A percentile compares a stretch with the other conserved stretches of the same genome.
Conservation (phyloP, 495 filamentous ascomycete genomes). For the Aspergillus affinis region DNA sequence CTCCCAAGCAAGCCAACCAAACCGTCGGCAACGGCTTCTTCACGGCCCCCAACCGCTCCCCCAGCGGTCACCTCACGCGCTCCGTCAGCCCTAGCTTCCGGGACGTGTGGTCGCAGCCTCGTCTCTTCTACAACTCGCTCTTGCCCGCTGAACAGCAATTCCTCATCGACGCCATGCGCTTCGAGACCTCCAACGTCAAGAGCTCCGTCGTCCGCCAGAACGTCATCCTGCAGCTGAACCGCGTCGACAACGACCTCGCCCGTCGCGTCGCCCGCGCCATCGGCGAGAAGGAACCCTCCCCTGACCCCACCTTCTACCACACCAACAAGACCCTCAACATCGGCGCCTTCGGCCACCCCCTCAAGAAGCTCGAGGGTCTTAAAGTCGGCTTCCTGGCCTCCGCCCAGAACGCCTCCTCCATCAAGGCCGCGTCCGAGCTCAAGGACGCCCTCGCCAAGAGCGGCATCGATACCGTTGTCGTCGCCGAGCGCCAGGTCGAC, state of each 20-base stretch:
- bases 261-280: constrained; percentile 63
- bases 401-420: constrained; percentile 31
- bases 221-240: constrained; percentile 69
- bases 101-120: constrained; percentile 75
- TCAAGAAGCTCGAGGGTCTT: constrained; percentile 61
- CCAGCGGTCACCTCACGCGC: constrained; percentile 57
- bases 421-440: constrained; percentile 51
- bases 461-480: constrained; percentile 57
- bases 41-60: constrained; percentile 58
- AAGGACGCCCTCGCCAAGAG: constrained; percentile 41
- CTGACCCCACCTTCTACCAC: constrained; percentile 68
- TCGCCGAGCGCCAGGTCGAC: constrained; percentile 57
- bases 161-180: constrained; percentile 74
- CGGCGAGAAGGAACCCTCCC: constrained; percentile 53
- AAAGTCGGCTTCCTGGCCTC: constrained; percentile 67
- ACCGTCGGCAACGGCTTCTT: constrained; percentile 73
- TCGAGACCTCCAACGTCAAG: constrained; percentile 63
- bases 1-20: constrained; percentile 68
- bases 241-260: constrained; percentile 67
- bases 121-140: constrained; percentile 78
- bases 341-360: constrained; percentile 56
- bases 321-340: constrained; percentile 64
- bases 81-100: constrained; percentile 62
- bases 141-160: constrained; percentile 70
- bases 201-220: constrained; percentile 55